These are phyloP conservation scores for Picea sitchensis DNA, from an alignment of 75 land plant species.

Conservation along the genomic window DNA sequence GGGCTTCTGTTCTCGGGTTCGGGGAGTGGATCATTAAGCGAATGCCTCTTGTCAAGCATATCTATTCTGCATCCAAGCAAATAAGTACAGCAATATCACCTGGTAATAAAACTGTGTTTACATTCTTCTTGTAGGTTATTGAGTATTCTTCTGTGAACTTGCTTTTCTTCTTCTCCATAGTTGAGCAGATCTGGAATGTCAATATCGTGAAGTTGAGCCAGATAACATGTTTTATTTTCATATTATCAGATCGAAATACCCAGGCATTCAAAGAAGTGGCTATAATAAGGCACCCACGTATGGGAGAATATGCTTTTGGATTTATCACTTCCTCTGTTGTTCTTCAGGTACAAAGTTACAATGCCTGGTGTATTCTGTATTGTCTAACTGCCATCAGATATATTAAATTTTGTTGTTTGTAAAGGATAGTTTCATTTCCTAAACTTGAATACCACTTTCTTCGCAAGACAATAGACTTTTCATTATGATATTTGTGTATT, in stretches of 20 bases:
- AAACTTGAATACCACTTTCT: background rate
- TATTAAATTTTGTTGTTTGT: background rate
- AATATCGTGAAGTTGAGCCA: background rate
- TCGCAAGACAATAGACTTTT: background rate
- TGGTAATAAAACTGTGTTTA: slow-evolving; percentile 19
- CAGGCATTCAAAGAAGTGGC: slow-evolving; percentile 89
- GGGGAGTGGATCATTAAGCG: slow-evolving; percentile 89
- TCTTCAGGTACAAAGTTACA: slow-evolving; percentile 45
- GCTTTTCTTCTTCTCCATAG: background rate
- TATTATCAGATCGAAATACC: slow-evolving; percentile 54
- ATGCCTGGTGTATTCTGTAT: background rate
- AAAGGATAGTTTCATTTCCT: background rate
- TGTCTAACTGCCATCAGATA: background rate
- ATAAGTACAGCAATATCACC: slow-evolving; percentile 67
- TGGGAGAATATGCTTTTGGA: slow-evolving; percentile 74
- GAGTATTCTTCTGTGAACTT: background rate
- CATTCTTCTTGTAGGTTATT: background rate
- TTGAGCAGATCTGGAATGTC: background rate
- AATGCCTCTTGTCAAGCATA: slow-evolving; percentile 80
- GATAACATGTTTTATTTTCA: background rate
- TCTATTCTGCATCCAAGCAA: slow-evolving; percentile 65
- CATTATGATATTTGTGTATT: background rate
- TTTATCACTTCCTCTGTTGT: slow-evolving; percentile 70
- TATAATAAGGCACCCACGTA: slow-evolving; percentile 74
- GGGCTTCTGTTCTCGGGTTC: slow-evolving; percentile 62